These are phyloP conservation scores for Bullera alba DNA, from an alignment of 768 basidiomycete genomes.

Conservation along the genomic window DNA sequence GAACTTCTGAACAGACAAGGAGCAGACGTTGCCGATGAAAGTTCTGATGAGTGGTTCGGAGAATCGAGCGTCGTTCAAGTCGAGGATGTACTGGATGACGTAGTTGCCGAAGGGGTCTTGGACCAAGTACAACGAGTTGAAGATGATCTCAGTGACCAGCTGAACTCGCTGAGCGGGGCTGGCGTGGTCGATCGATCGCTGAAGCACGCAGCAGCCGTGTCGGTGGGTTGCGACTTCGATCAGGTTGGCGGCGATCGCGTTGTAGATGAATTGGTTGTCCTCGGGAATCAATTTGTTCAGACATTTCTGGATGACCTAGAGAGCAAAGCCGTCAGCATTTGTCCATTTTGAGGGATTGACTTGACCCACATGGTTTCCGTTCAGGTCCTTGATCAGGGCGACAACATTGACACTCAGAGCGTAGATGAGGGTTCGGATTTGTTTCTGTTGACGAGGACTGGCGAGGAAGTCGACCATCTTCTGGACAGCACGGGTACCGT, in stretches of 20 bases:
- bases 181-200: conserved; percentile 96
- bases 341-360: not conserved
- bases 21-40: conserved; percentile 95
- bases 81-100: conserved; percentile 77
- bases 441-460: conserved; percentile 60
- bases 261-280: conserved; percentile 99
- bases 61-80: conserved; percentile 96
- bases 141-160: conserved; percentile 97
- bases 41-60: conserved; percentile 96
- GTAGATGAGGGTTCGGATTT: conserved; percentile 94
- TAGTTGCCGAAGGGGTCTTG: conserved; percentile 70
- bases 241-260: conserved; percentile 96
- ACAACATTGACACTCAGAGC: conserved; percentile 97
- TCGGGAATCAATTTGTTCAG: conserved; percentile 95
- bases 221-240: conserved; percentile 77
- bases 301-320: conserved; percentile 99
- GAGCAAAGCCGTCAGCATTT: not conserved
- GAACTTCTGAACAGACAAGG: conserved; percentile 97
- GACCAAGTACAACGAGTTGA: conserved; percentile 91
- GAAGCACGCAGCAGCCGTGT: conserved; percentile 96
- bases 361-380: conserved; percentile 45
- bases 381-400: conserved; percentile 88
- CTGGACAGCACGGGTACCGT: conserved; percentile 97
- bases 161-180: conserved; percentile 70
- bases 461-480: conserved; percentile 99